Evolutionary conservation across 169 alveolate species (phyloP).

Genomic region (Theileria orientalis): DNA sequence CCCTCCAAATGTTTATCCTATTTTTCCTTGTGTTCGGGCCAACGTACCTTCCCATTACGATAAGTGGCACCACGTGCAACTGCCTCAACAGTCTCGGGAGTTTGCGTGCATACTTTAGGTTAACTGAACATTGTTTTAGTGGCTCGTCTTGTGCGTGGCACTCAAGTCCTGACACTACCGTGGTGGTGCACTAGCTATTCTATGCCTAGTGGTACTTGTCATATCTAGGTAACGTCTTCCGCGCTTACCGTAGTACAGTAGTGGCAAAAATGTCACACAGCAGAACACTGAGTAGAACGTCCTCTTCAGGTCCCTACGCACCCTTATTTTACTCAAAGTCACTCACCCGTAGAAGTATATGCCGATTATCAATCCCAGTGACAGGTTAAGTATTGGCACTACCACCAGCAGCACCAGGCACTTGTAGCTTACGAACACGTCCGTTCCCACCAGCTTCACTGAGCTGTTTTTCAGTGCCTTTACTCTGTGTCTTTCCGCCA

Average conservation of each 20-base stretch:
- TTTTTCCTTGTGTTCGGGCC: not conserved
- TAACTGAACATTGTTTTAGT: constrained; percentile 26
- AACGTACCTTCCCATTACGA: constrained; percentile 67
- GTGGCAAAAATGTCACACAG: constrained; percentile 65
- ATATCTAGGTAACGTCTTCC: not conserved
- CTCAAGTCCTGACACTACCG: too few species aligned
- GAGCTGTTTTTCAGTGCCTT: constrained; percentile 78
- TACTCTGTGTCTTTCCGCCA: constrained; percentile 86
- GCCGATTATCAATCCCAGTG: constrained; percentile 81
- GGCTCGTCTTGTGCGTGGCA: too few species aligned
- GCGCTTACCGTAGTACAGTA: constrained; percentile 58
- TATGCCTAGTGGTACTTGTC: not conserved
- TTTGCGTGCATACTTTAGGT: constrained; percentile 73
- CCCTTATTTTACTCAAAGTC: not conserved
- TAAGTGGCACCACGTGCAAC: constrained; percentile 65
- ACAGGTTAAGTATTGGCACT: constrained; percentile 80
- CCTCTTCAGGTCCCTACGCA: constrained; percentile 43
- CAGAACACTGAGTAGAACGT: constrained; percentile 45
- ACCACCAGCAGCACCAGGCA: constrained; percentile 83
- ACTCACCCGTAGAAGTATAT: constrained; percentile 37
- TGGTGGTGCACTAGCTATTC: too few species aligned
- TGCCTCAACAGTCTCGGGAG: constrained; percentile 74
- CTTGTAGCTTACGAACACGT: constrained; percentile 87
- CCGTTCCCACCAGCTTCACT: constrained; percentile 85
- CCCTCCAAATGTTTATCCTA: constrained; percentile 84